These are phyloP conservation scores for Apiotrichum brassicae DNA, from an alignment of 1,284 basidiomycete genomes.

Conservation along the genomic window DNA sequence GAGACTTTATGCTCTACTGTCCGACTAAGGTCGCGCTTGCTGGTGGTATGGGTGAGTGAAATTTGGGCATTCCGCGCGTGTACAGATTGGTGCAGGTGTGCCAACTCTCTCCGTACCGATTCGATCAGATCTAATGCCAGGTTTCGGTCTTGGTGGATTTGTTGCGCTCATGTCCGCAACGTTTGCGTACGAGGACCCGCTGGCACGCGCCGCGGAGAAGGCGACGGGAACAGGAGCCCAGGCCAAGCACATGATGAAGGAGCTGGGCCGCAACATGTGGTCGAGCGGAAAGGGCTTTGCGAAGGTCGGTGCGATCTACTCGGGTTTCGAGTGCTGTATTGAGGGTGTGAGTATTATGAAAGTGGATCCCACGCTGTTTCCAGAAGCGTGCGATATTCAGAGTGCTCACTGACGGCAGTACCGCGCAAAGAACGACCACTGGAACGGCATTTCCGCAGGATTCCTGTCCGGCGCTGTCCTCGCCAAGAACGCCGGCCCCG, in stretches of 20 bases:
- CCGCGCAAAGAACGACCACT: slow-evolving; percentile 90
- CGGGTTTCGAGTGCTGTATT: slow-evolving; percentile 90
- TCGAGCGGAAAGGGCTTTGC: slow-evolving; percentile 84
- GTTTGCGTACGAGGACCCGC: slow-evolving; percentile 91
- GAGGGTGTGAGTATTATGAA: slow-evolving; percentile 69
- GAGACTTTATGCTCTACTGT: slow-evolving; percentile 73
- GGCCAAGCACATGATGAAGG: slow-evolving; percentile 78
- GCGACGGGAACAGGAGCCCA: slow-evolving; percentile 48
- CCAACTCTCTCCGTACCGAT: too few species aligned
- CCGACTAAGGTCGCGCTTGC: slow-evolving; percentile 71
- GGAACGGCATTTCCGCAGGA: slow-evolving; percentile 57
- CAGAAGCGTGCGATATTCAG: background rate
- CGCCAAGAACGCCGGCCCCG: slow-evolving; percentile 75
- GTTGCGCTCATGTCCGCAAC: slow-evolving; percentile 94
- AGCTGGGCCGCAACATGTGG: slow-evolving; percentile 93
- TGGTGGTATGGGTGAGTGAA: slow-evolving; percentile 64
- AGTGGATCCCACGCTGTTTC: too few species aligned
- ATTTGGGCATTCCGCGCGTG: too few species aligned
- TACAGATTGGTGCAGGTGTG: too few species aligned
- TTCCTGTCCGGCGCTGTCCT: slow-evolving; percentile 64
- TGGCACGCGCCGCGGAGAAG: slow-evolving; percentile 58
- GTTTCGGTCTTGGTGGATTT: slow-evolving; percentile 87
- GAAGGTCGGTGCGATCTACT: slow-evolving; percentile 88
- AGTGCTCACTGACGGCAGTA: slow-evolving; percentile 55
- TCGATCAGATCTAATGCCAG: too few species aligned